Conservation (phyloP, 73 alveolate species). For the Tetrahymena borealis region DNA sequence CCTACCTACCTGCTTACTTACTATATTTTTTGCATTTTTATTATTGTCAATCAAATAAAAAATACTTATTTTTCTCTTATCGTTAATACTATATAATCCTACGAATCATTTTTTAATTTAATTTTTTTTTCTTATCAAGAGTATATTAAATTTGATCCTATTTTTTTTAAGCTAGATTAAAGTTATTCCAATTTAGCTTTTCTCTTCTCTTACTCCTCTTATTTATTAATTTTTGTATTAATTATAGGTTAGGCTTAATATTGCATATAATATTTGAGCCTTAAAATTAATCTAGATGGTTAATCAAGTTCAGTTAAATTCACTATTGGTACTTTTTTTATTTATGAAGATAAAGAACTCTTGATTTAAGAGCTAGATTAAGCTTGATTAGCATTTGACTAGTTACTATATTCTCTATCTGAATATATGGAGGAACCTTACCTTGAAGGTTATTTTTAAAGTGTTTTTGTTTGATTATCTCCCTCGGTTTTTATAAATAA, state of each 20-base stretch:
- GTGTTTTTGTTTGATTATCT: background rate
- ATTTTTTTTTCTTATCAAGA: background rate
- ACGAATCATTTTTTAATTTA: no score
- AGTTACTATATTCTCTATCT: background rate
- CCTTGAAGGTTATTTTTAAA: background rate
- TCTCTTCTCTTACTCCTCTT: background rate
- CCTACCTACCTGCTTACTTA: no score
- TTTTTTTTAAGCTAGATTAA: background rate
- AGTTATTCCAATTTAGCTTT: background rate
- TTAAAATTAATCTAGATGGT: background rate
- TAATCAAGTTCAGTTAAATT: background rate
- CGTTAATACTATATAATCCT: background rate
- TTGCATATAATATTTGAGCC: background rate
- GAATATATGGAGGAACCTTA: background rate
- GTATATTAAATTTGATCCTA: background rate
- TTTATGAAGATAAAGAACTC: background rate
- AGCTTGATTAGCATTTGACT: no score
- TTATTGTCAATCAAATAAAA: no score
- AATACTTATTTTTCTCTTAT: no score
- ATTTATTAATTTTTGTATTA: background rate
- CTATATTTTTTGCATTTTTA: no score
- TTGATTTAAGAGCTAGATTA: background rate
- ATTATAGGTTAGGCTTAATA: background rate
- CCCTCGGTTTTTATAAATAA: background rate
- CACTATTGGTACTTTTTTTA: background rate